Conservation (phyloP, 2,329 filamentous ascomycete species). For the Volutella citrinella region DNA sequence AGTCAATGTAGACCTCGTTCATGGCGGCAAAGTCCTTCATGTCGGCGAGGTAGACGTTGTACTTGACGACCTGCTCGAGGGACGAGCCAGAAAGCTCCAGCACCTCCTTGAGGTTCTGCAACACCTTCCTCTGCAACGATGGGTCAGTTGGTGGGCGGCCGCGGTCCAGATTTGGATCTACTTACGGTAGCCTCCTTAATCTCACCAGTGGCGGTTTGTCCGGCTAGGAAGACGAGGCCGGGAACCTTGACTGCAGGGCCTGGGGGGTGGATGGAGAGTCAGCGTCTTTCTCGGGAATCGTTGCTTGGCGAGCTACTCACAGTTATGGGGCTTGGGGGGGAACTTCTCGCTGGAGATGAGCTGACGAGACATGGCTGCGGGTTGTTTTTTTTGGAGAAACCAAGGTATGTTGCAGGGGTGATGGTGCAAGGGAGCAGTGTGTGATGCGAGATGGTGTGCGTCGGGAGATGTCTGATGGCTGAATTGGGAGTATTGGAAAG, state of each 20-base stretch:
- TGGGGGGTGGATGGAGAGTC: too few species aligned
- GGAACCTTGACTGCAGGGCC: conserved; percentile 42
- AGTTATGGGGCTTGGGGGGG: conserved; percentile 45
- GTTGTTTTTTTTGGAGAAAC: too few species aligned
- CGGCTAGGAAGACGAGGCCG: conserved; percentile 44
- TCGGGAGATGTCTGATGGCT: conserved; percentile 3
- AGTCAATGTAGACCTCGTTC: conserved; percentile 40
- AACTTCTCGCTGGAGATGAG: conserved; percentile 46
- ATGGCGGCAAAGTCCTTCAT: conserved; percentile 72
- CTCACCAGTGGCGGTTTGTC: conserved; percentile 47
- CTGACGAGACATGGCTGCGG: conserved; percentile 41
- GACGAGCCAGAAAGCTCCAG: conserved; percentile 63
- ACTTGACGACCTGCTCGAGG: conserved; percentile 65
- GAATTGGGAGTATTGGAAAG: too few species aligned
- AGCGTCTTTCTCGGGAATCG: too few species aligned
- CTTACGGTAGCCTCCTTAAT: conserved; percentile 47
- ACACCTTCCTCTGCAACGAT: conserved; percentile 13
- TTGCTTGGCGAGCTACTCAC: conserved; percentile 25
- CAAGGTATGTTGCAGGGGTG: too few species aligned
- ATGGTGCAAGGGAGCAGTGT: too few species aligned
- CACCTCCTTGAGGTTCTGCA: conserved; percentile 61
- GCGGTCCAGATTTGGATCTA: too few species aligned
- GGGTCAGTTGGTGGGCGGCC: too few species aligned
- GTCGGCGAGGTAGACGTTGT: conserved; percentile 66
- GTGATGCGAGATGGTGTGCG: neutral